Conservation (phyloP, 208 protist species). For the Tritrichomonas musculus region DNA sequence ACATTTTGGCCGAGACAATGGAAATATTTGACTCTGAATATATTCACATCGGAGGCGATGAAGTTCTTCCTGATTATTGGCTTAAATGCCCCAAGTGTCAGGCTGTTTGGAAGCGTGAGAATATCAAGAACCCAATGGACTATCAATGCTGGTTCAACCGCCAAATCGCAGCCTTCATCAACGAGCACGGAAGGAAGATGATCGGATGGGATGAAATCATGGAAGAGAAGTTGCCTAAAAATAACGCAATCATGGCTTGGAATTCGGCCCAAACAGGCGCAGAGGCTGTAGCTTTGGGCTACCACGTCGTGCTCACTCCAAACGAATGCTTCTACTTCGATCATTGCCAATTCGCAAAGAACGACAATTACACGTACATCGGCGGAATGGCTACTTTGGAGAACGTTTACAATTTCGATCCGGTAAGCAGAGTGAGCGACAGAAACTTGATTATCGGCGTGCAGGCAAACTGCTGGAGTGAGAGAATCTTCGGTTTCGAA, state of each 20-base stretch:
- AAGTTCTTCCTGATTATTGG: not conserved
- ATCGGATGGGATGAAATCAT: slow-evolving; percentile 34
- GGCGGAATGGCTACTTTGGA: not conserved
- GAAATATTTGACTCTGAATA: not conserved
- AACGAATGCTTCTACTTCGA: not conserved
- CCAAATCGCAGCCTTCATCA: not conserved
- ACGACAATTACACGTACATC: not conserved
- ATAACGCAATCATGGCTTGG: not conserved
- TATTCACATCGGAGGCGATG: not conserved
- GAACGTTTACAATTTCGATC: not conserved
- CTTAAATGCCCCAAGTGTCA: not conserved
- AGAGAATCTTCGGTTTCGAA: not conserved
- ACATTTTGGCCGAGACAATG: not conserved
- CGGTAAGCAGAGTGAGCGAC: not conserved
- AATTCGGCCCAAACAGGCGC: not conserved
- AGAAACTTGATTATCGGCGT: not conserved
- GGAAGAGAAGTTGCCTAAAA: not conserved
- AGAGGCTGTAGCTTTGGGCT: not conserved
- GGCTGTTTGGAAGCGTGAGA: not conserved
- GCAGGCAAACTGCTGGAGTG: not conserved
- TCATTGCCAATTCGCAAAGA: not conserved
- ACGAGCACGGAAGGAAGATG: not conserved
- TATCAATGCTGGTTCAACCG: not conserved
- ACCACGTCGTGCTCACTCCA: not conserved
- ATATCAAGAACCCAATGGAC: not conserved